Percentiles rank a stretch among this genome's conserved stretches.
These are phyloP conservation scores for Gypsophila paniculata DNA, from an alignment of 179 eudicot genomes.

Conservation along the genomic window DNA sequence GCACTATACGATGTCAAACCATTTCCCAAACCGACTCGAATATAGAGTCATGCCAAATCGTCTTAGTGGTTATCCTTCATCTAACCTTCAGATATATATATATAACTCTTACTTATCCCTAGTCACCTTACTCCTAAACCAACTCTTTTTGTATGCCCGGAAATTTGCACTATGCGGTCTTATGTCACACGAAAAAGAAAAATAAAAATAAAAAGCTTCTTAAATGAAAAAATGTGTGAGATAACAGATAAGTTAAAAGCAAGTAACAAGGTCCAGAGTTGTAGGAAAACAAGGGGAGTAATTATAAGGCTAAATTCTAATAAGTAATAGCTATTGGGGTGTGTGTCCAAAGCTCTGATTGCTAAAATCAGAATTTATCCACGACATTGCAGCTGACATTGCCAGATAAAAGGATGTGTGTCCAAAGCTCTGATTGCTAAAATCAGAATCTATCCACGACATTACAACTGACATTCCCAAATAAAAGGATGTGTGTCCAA, in stretches of 20 bases:
- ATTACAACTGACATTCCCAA: background rate
- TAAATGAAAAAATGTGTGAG: background rate
- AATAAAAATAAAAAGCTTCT: background rate
- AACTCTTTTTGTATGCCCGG: background rate
- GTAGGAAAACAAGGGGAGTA: background rate
- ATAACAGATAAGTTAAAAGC: background rate
- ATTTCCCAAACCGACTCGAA: background rate
- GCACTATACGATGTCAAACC: background rate
- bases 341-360: no score
- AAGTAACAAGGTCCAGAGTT: background rate
- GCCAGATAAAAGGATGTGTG: no score
- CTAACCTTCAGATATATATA: no score
- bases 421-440: no score
- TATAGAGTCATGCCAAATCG: background rate
- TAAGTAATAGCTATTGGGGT: no score
- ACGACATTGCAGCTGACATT: background rate
- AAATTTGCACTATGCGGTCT: background rate
- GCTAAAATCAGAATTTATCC: no score
- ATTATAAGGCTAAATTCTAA: background rate
- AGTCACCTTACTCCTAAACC: background rate
- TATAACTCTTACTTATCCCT: no score
- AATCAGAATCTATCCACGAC: no score
- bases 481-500: no score
- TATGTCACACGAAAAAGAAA: background rate
- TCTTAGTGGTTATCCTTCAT: no score